Evolutionary conservation across 441 rosid species (phyloP).

Genomic region (Euphorbia celastroides): DNA sequence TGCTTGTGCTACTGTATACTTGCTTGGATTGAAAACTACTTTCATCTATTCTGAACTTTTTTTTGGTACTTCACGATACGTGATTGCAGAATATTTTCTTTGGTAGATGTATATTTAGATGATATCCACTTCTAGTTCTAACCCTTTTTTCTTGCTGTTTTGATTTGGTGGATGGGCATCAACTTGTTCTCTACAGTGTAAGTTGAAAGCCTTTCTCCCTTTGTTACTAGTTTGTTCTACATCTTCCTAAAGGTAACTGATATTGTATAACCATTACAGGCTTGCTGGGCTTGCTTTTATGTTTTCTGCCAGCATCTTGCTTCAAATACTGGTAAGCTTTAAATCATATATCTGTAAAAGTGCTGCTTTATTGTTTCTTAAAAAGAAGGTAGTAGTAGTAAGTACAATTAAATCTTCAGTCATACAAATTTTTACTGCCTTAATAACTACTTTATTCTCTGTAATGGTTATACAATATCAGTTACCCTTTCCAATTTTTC

Average conservation of each 20-base stretch:
- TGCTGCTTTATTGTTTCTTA: neutral
- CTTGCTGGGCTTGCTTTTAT: constrained; percentile 98
- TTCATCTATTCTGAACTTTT: neutral
- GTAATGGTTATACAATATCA: no score
- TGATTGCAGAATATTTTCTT: no score
- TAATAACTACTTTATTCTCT: no score
- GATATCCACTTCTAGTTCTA: constrained; percentile 14
- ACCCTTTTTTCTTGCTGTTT: constrained; percentile 12
- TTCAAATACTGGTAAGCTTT: constrained; percentile 74
- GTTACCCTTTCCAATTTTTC: no score
- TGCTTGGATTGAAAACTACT: neutral
- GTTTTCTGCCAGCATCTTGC: constrained; percentile 89
- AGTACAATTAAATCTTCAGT: no score
- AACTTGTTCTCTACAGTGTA: constrained; percentile 51
- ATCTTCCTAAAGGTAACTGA: constrained; percentile 1
- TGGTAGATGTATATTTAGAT: neutral
- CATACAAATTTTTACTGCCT: no score
- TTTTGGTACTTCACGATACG: neutral
- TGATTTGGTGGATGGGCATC: constrained; percentile 26
- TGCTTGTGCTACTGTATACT: neutral
- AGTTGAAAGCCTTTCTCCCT: constrained; percentile 32
- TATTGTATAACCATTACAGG: constrained; percentile 35
- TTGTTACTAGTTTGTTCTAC: neutral
- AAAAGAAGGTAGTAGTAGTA: no score
- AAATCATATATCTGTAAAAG: neutral